Evolutionary conservation across 176 grass and related monocot species (phyloP).

Genomic region (Phoenix roebelenii): DNA sequence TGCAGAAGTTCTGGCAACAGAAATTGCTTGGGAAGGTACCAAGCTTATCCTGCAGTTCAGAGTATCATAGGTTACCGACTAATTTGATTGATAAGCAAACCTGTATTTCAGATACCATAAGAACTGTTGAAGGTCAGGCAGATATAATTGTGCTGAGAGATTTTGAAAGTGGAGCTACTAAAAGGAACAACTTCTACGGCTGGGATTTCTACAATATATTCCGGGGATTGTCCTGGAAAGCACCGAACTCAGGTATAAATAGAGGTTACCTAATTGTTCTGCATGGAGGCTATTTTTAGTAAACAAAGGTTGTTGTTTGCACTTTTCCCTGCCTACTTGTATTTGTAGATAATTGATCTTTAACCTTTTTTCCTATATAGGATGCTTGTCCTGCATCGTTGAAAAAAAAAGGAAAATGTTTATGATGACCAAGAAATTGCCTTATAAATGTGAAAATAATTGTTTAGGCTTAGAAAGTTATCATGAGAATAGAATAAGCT

Average conservation of each 20-base stretch:
- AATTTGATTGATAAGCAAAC: neutral
- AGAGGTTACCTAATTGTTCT: neutral
- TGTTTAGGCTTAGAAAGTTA: too few species aligned
- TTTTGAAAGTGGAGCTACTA: slow-evolving; percentile 87
- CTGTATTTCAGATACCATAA: slow-evolving; percentile 70
- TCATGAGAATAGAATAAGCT: too few species aligned
- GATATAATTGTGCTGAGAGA: slow-evolving; percentile 84
- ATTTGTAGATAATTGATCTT: too few species aligned
- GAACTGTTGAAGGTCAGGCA: slow-evolving; percentile 75
- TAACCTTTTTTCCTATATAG: too few species aligned
- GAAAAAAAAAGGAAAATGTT: too few species aligned
- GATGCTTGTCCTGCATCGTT: too few species aligned
- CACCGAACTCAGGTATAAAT: slow-evolving; percentile 70
- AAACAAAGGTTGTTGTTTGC: too few species aligned
- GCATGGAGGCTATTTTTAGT: too few species aligned
- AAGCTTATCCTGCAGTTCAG: neutral
- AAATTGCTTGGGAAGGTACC: slow-evolving; percentile 90
- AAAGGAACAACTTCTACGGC: slow-evolving; percentile 50
- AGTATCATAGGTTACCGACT: too few species aligned
- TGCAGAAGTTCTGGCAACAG: slow-evolving; percentile 87
- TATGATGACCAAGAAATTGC: too few species aligned
- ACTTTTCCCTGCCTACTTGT: too few species aligned
- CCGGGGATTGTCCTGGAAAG: slow-evolving; percentile 78
- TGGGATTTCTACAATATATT: slow-evolving; percentile 75
- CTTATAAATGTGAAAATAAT: too few species aligned